A percentile compares a stretch with the other conserved stretches of the same genome.
Evolutionary conservation across 2,329 filamentous ascomycete genomes (phyloP).

Genomic region (Pyrenochaeta sp.): DNA sequence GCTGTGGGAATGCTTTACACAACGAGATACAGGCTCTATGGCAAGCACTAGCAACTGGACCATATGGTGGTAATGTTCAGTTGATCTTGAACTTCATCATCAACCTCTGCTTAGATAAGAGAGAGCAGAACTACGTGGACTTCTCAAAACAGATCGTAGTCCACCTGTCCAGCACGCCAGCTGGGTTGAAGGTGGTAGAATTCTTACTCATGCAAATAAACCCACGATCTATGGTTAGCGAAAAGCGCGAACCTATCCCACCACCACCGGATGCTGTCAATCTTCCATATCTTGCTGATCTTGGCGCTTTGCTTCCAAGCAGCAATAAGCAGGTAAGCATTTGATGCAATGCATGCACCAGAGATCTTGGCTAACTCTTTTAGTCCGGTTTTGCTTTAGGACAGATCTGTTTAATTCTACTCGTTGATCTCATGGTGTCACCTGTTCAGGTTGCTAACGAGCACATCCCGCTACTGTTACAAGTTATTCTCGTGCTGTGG

Average conservation of each 20-base stretch:
- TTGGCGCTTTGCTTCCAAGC: slow-evolving; percentile 37
- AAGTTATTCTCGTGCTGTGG: slow-evolving; percentile 94
- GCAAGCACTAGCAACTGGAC: slow-evolving; percentile 94
- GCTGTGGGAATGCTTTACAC: slow-evolving; percentile 84
- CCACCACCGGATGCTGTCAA: slow-evolving; percentile 75
- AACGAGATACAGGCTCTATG: slow-evolving; percentile 98
- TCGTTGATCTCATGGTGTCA: slow-evolving; percentile 96
- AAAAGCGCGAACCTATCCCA: slow-evolving; percentile 66
- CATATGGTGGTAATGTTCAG: slow-evolving; percentile 91
- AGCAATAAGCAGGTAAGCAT: slow-evolving; percentile 42
- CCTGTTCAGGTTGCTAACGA: slow-evolving; percentile 82
- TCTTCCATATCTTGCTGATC: slow-evolving; percentile 84
- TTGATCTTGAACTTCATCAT: slow-evolving; percentile 97
- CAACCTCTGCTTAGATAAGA: slow-evolving; percentile 86
- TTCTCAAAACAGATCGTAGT: slow-evolving; percentile 99
- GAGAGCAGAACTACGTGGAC: slow-evolving; percentile 97
- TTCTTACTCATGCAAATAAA: slow-evolving; percentile 90
- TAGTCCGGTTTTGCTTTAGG: slow-evolving; percentile 86
- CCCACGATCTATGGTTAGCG: slow-evolving; percentile 96
- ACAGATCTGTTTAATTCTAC: slow-evolving; percentile 88
- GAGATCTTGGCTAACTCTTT: slow-evolving; percentile 19
- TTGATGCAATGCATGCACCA: neutral
- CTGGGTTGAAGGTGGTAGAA: slow-evolving; percentile 91
- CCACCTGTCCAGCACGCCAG: slow-evolving; percentile 85
- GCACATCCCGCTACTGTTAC: slow-evolving; percentile 83